Base-by-base conservation (phyloP, 805 yeast genomes). In the Barnettozyma sp. region DNA sequence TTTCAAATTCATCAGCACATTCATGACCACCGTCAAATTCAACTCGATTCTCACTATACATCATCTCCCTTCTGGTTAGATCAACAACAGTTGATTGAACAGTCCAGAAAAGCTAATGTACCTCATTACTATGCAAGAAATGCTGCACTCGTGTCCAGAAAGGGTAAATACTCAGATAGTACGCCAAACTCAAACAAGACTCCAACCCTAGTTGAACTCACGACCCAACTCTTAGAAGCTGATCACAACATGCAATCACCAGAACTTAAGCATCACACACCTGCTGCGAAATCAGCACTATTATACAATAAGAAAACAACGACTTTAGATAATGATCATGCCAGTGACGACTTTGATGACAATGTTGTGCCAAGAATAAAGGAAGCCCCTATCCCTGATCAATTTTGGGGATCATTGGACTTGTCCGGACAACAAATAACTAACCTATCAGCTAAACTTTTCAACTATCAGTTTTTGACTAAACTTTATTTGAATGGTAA, bases 331-430 rank as follows among this genome's bases (percentile, higher is more conserved):
- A 57, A 58, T 18, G 66, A 64, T 36, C 44, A 48, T 26, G 40
- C 38, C 22, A 47, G 47, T 27, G 42, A 43, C 23, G 55, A 53
- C 33, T 40, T 42, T 40, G 72, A 68, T 41, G 83, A 78, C 44
- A 84, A 80, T 49, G 81, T 78, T 52, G 78, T 74, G 49, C 77
- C 78, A 55, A 63, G 82, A 57, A 71, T 76, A 62, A 68, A 78
- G 67, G 69, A 52, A 37, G 32, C 59, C 50, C 49, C 57, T 30
- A 50, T 47, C 42, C 76, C 82, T 24, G 80, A 78, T 41, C 97
- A 88, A 62, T 71, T 83, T 54, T 92, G 99, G 99, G 82, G 94
- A 36, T 90, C 88, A 6, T 65, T 92, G 45, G 99, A 92, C 62
- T 66, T 90, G 45, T 78, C 94, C 45, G 96, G 96, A 41, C 94